Base-by-base conservation (phyloP, 345 rosid genomes). In the Litchi chinensis region DNA sequence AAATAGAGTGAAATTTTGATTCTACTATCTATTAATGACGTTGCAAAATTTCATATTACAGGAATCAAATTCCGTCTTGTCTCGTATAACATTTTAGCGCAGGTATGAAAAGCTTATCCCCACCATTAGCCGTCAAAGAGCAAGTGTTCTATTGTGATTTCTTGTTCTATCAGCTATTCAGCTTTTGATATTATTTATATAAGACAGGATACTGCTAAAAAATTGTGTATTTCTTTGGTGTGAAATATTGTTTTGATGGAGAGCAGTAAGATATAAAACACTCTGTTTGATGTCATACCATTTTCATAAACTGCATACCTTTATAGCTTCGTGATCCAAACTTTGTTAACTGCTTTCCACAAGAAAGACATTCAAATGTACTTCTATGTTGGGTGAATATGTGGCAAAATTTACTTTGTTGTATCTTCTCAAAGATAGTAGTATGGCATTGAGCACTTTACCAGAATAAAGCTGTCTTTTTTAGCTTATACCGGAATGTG, bases 41-140 rank as follows among this genome's bases (percentile, higher is more conserved):
- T 60, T 39, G 15, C 40, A 62, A 19, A 54, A 65, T 40, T 13
- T 79, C 46, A 68, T 79, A 15, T 82, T 82, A 41, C 83, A 91
- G 90, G 92, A 24, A 40, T 89, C 80, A 90, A 78, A 88, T 86
- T 92, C 79, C 79, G 91, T 75, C 90, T 92, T 18, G 88, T 89
- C 52, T 90, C 97, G 5, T 92, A 90, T 67, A 92, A 92, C 81
- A 85, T 92, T 43, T 84, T 92, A 80, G 94, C 96, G 77, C 94
- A 92, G 96, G 96, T 88, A 79, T 43, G 74, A 0, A 16, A 44
- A 37, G 41, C 54, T 57, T 48, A 50, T 80, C 21, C 8, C 74
- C 40, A 24, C 19, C 16, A 6, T 21, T 24, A 44, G 8, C 21
- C 24, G 10, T 75, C 11, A 21, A 43, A 11, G n/a, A 43, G 19